phyloP scores from a whole-genome alignment of 2,329 filamentous ascomycete species.

The Calonectria naviculata region DNA sequence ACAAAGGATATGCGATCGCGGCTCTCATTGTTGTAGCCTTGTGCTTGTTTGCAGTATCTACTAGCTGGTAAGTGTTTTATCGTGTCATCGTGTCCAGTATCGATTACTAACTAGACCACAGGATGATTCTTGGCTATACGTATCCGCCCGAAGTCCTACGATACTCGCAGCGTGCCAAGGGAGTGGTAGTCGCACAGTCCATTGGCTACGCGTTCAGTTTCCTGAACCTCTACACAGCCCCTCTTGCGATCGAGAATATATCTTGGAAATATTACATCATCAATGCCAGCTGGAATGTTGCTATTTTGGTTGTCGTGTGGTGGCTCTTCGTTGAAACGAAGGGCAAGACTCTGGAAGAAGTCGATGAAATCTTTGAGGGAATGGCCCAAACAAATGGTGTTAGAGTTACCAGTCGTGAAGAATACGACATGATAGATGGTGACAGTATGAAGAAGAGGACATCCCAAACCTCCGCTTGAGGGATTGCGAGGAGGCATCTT shows the following conservation, averaged over 20 bases:
- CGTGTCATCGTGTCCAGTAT: too few species aligned
- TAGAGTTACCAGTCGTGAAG: neutral
- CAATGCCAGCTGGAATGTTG: slow-evolving; percentile 19
- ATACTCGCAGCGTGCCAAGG: slow-evolving; percentile 21
- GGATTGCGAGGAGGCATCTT: neutral
- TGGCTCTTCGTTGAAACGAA: slow-evolving; percentile 21
- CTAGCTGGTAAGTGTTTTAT: slow-evolving; percentile 12
- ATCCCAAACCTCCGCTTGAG: neutral
- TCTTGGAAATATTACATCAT: slow-evolving; percentile 15
- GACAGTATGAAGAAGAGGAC: neutral
- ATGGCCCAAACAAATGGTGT: slow-evolving; percentile 1
- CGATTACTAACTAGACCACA: neutral
- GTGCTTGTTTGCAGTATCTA: slow-evolving; percentile 15
- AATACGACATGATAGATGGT: neutral
- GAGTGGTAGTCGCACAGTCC: slow-evolving; percentile 16
- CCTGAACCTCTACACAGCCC: slow-evolving; percentile 19
- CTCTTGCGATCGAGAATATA: slow-evolving; percentile 15
- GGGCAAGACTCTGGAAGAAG: slow-evolving; percentile 20
- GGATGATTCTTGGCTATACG: slow-evolving; percentile 16
- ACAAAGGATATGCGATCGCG: slow-evolving; percentile 16
- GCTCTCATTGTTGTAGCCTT: slow-evolving; percentile 15
- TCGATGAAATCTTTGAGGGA: slow-evolving; percentile 20
- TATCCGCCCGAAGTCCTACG: slow-evolving; percentile 15
- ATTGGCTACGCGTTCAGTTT: slow-evolving; percentile 21
- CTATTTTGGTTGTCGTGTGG: slow-evolving; percentile 9